Evolutionary conservation across 768 basidiomycete species (phyloP).

Genomic region (Pisolithus sp.): DNA sequence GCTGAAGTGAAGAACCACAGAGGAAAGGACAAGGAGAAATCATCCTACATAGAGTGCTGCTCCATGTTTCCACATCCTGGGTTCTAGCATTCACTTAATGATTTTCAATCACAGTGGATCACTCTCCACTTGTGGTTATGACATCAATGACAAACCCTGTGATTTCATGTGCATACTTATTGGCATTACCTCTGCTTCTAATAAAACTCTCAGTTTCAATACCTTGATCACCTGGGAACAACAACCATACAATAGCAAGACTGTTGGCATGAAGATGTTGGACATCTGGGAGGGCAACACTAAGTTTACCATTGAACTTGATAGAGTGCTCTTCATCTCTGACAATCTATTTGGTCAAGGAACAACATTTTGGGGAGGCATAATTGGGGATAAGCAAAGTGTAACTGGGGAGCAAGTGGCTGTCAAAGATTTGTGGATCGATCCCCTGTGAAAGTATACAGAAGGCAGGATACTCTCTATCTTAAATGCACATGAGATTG

Average conservation of each 20-base stretch:
- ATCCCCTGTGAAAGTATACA: background rate
- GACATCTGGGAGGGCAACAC: background rate
- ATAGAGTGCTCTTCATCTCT: background rate
- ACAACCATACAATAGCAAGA: background rate
- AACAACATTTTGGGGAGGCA: background rate
- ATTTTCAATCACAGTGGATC: background rate
- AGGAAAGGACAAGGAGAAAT: background rate
- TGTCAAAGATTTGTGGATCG: constrained; percentile 3
- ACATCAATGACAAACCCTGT: background rate
- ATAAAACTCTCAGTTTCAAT: background rate
- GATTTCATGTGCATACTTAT: background rate
- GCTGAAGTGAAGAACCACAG: constrained; percentile 1
- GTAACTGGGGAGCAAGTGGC: background rate
- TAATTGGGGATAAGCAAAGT: background rate
- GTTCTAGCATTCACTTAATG: background rate
- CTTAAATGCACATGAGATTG: background rate
- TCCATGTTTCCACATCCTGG: background rate
- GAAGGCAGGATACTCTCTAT: constrained; percentile 1
- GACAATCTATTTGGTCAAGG: background rate
- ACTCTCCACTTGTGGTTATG: background rate
- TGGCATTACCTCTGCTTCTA: background rate
- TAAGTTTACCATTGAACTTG: background rate
- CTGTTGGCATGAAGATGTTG: background rate
- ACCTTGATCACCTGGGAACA: background rate
- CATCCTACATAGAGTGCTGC: constrained; percentile 1